Evolutionary conservation across 2,329 filamentous ascomycete genomes (phyloP).

Genomic region (Diaporthe citrichinensis): DNA sequence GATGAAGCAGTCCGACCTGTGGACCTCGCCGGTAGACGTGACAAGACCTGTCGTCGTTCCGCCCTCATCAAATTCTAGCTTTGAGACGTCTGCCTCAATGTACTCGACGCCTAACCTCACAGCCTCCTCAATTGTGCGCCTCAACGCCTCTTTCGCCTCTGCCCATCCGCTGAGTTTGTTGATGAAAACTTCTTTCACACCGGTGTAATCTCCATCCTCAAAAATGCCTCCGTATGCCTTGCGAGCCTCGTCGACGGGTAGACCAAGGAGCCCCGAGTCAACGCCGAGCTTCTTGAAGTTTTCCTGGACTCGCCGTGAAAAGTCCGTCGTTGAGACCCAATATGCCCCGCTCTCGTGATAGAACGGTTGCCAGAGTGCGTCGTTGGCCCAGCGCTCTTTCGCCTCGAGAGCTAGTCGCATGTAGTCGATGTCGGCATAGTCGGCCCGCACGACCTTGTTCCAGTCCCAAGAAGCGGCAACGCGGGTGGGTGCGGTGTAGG

Average conservation of each 20-base stretch:
- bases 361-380: constrained; percentile 4
- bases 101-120: neutral
- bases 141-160: neutral
- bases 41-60: neutral
- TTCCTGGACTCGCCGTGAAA: neutral
- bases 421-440: constrained; percentile 49
- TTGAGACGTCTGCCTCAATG: neutral
- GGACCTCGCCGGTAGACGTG: neutral
- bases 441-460: constrained; percentile 56
- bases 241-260: constrained; percentile 7
- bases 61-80: neutral
- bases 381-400: constrained; percentile 5
- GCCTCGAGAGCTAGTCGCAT: constrained; percentile 6
- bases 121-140: neutral
- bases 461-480: constrained; percentile 51
- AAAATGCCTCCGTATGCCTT: neutral
- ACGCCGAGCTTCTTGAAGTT: neutral
- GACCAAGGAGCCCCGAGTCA: neutral
- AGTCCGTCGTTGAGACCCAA: constrained; percentile 6
- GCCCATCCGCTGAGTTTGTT: constrained; percentile 4
- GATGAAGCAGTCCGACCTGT: neutral
- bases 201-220: neutral
- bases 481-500: constrained; percentile 44
- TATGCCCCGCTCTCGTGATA: constrained; percentile 13
- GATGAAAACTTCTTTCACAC: neutral